Evolutionary conservation across 331 rosid genomes (phyloP).

Genomic region (Phaseolus coccineus): DNA sequence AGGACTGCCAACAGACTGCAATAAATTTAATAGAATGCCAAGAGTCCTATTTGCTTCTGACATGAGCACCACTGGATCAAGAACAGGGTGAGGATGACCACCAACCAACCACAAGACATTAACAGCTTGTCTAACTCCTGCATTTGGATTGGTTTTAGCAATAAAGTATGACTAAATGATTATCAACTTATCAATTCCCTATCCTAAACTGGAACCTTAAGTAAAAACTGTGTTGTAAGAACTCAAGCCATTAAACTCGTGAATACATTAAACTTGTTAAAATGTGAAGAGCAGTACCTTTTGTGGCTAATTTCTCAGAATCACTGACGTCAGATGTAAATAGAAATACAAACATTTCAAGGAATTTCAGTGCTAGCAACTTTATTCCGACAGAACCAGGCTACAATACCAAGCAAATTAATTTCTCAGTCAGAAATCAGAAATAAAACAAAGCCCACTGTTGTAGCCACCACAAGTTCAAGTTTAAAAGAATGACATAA

Average conservation of each 20-base stretch:
- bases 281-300: conserved; percentile 68
- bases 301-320: conserved; percentile 62
- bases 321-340: conserved; percentile 72
- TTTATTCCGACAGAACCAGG: conserved; percentile 77
- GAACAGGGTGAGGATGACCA: conserved; percentile 70
- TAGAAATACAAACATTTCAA: conserved; percentile 80
- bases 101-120: conserved; percentile 86
- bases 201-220: conserved; percentile 3
- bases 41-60: conserved; percentile 85
- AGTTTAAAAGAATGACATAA: conserved; percentile 25
- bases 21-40: conserved; percentile 77
- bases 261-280: background rate
- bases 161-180: conserved; percentile 37
- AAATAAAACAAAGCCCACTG: conserved; percentile 24
- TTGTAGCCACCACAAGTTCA: conserved; percentile 4
- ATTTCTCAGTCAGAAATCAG: conserved; percentile 49
- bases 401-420: conserved; percentile 70
- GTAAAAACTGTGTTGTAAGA: conserved; percentile 32
- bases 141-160: conserved; percentile 44
- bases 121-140: conserved; percentile 64
- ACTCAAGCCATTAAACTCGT: conserved; percentile 10
- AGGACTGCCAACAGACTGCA: conserved; percentile 65
- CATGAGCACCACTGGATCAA: conserved; percentile 75
- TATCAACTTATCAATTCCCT: conserved; percentile 34
- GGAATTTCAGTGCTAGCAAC: conserved; percentile 87